phyloP scores from a whole-genome alignment of 1,139 yeast genomes.

The Diutina ranongensis region DNA sequence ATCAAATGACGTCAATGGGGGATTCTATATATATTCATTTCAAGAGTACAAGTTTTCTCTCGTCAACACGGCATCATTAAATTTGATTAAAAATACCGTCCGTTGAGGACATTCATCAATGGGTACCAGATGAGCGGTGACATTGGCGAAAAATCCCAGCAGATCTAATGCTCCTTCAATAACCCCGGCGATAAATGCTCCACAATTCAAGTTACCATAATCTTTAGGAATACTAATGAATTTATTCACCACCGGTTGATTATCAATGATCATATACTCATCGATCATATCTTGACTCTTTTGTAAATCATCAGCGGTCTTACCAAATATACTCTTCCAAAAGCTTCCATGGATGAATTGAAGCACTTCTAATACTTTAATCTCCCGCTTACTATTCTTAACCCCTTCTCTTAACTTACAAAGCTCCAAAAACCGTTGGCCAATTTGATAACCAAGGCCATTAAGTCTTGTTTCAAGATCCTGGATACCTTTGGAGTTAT shows the following conservation, averaged over 20 bases:
- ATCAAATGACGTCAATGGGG: no score
- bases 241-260: constrained; percentile 63
- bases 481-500: constrained; percentile 55
- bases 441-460: constrained; percentile 62
- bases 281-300: constrained; percentile 71
- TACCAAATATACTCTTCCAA: constrained; percentile 78
- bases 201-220: constrained; percentile 67
- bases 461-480: constrained; percentile 70
- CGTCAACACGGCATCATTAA: constrained; percentile 46
- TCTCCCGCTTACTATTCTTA: constrained; percentile 59
- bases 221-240: constrained; percentile 76
- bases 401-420: constrained; percentile 41
- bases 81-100: constrained; percentile 77
- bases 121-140: constrained; percentile 81
- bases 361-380: constrained; percentile 60
- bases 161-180: constrained; percentile 83
- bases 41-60: constrained; percentile 27
- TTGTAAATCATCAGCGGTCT: constrained; percentile 77
- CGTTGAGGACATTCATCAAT: constrained; percentile 50
- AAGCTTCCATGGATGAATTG: constrained; percentile 76
- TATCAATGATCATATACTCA: constrained; percentile 83
- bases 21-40: no score
- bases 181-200: constrained; percentile 84
- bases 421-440: constrained; percentile 32
- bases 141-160: constrained; percentile 70